Conservation (phyloP, 225 moss, liverwort and hornwort genomes). For the Straminergon stramineum region DNA sequence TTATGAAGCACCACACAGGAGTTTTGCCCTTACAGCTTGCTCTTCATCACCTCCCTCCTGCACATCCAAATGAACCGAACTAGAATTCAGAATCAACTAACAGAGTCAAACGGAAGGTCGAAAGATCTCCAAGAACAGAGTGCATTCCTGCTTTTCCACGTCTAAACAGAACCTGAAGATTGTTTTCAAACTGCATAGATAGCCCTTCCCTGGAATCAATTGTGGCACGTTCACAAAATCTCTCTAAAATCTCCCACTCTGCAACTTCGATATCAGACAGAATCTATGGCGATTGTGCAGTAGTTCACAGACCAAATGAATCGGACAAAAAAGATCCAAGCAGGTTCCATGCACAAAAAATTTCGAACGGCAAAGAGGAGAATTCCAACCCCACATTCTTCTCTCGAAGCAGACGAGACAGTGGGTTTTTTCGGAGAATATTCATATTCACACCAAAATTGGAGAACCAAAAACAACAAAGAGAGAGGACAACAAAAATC, state of each 20-base stretch:
- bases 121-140: background rate
- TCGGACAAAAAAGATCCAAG: background rate
- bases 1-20: background rate
- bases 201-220: background rate
- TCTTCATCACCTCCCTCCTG: conserved; percentile 38
- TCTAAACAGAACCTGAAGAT: background rate
- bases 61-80: background rate
- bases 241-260: background rate
- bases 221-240: background rate
- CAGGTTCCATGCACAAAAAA: background rate
- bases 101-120: background rate
- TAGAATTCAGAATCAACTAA: background rate
- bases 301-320: background rate
- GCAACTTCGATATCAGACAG: background rate
- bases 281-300: background rate
- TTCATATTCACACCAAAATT: background rate
- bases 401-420: background rate
- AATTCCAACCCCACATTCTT: background rate
- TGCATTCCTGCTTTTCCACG: background rate
- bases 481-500: background rate
- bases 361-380: background rate
- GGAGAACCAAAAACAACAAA: background rate
- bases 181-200: background rate
- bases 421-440: background rate
- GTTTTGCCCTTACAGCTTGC: conserved; percentile 17